Evolutionary conservation across 306 rosid genomes (phyloP), one percentile per base, ranked within the genome.

Genomic region (Adenanthera pavonina): DNA sequence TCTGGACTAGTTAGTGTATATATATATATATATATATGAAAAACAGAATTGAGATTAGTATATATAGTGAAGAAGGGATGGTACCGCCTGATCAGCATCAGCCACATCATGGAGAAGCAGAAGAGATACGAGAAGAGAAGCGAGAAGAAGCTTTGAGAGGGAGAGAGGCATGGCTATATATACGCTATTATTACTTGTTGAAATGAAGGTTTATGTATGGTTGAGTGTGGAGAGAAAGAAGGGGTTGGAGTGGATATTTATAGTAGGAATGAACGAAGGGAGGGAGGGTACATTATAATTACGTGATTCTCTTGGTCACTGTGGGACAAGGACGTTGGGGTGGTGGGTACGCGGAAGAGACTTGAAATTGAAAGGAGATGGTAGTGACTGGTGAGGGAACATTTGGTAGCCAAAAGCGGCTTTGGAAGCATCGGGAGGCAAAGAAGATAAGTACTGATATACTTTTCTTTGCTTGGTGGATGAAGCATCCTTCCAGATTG

Each of bases 61-160:
- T n/a, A 1, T 8, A 8, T 4, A 8, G 13, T 7, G 9, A 46
- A 46, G 35, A 35, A 12, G 13, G 30, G 20, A 53, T 47, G 46
- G 52, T 2, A 91, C 88, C 89, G 16, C 20, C 57, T 86, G 85
- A 44, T 70, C 76, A 56, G 91, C 83, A 19, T 84, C 51, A 19
- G 68, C 80, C 15, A 75, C 80, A 62, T 61, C 8, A 0, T 76
- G 87, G 76, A 87, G 74, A 56, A 82, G 8, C 36, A 84, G 56
- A 51, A 88, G 83, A 85, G 91, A 86, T 60, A 86, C 2, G 69
- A 91, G 75, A 83, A 89, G 84, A 2, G 81, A 89, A 44, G 85
- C 65, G 49, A 83, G 36, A 12, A 92, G 69, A 64, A 80, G 71
- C 86, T 85, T 90, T 36, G 86, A 81, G 84, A n/a, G n/a, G n/a